Conservation (phyloP, 108 stramenopile species). For the Discostella stelligeroides region DNA sequence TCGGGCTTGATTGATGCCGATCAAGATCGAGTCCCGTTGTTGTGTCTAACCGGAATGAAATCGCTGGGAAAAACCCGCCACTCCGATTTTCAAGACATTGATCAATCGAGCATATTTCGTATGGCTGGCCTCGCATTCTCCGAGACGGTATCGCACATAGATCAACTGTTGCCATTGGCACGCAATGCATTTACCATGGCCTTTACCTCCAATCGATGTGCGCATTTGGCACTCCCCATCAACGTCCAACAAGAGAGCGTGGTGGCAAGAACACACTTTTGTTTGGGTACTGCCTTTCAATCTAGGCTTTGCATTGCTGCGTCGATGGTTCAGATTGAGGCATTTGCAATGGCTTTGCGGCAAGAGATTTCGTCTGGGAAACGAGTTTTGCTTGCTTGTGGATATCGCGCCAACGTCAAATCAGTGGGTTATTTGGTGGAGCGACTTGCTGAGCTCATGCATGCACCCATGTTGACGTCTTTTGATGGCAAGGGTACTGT, state of each 20-base stretch:
- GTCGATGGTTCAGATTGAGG: conserved; percentile 8
- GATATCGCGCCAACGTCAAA: conserved; percentile 20
- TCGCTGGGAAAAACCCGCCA: conserved; percentile 25
- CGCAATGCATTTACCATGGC: conserved; percentile 52
- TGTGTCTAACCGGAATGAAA: conserved; percentile 56
- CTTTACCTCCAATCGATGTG: conserved; percentile 38
- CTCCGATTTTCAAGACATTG: conserved; percentile 58
- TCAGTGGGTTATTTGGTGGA: conserved; percentile 15
- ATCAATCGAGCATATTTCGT: conserved; percentile 49
- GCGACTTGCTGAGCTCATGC: conserved; percentile 35
- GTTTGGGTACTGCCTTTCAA: conserved; percentile 21
- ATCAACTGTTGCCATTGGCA: conserved; percentile 48
- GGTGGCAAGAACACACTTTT: conserved; percentile 23
- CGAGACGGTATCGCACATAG: conserved; percentile 16
- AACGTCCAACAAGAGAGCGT: conserved; percentile 45
- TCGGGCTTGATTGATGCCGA: conserved; percentile 51
- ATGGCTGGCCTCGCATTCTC: conserved; percentile 47
- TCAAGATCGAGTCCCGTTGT: conserved; percentile 48
- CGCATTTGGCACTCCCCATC: conserved; percentile 53
- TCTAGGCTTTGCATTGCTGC: conserved; percentile 15
- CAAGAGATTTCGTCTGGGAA: conserved; percentile 18
- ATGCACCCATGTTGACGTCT: conserved; percentile 46
- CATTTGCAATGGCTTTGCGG: conserved; percentile 28
- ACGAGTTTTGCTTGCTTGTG: conserved; percentile 33
- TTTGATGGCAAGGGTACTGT: conserved; percentile 55